Evolutionary conservation across 1,284 basidiomycete species (phyloP), one percentile per base, ranked within the genome.

Genomic region (Crucibulum parvulum): DNA sequence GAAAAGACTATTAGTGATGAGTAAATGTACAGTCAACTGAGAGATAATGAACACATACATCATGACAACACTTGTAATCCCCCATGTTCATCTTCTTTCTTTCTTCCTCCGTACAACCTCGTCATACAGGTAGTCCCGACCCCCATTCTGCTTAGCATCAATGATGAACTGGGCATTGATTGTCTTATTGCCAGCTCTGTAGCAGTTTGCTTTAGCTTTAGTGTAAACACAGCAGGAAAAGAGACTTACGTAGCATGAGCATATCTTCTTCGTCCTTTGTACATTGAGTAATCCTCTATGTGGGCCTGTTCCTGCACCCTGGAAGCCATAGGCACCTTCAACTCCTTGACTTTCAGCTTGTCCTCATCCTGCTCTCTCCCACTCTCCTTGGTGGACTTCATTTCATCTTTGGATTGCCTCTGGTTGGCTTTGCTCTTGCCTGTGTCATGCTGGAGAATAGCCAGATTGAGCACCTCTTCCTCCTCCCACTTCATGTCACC

Each of bases 41-140:
- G n/a, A n/a, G n/a, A n/a, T n/a, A n/a, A n/a, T n/a, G 31, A 18
- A 38, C 5, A 80, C 88, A 64, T 69, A 94, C 95, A 53, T 90
- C 92, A 47, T 82, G 84, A 73, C 95, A 98, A 62, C 89, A 91
- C 67, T 93, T 92, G 73, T 95, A 98, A 64, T 94, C 93, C 1
- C 82, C 87, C 5, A 85, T 95, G 53, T 91, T 82, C 82, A 97
- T 84, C 60, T 80, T 78, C 66, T 82, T 83, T 87, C 84, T 13
- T 86, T 83, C 69, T 84, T 91, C 53, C 80, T 81, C 37, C 95
- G 81, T 36, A 94, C 91, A 34, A 94, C 92, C 55, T 90, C 87
- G 55, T 95, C 89, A 69, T 84, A 96, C 66, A 89, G 86, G 69
- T 86, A 90, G 46, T 78, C 77, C 6, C 87, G 61, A 1, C 93